Percentiles rank a stretch among this genome's conserved stretches.
phyloP scores from a whole-genome alignment of 805 yeast species.

The Dipodascus geniculatus region DNA sequence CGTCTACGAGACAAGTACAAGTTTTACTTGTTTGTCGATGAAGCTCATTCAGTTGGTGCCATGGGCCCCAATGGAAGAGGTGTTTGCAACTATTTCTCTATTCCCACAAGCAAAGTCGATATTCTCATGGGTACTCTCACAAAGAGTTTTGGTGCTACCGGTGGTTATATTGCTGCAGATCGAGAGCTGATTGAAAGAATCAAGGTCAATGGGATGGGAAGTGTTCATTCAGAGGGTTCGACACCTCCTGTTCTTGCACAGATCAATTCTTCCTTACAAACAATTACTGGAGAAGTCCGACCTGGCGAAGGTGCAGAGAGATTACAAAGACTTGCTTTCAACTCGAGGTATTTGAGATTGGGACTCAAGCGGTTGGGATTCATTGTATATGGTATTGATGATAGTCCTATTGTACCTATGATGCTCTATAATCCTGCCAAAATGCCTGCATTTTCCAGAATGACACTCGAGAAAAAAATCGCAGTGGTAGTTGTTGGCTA shows the following conservation, averaged over 20 bases:
- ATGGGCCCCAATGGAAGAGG: constrained; percentile 92
- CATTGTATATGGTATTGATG: constrained; percentile 89
- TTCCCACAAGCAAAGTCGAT: constrained; percentile 68
- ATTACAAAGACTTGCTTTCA: constrained; percentile 86
- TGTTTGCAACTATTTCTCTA: constrained; percentile 83
- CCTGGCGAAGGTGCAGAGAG: constrained; percentile 94
- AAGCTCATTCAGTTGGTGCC: constrained; percentile 99
- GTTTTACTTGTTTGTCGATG: constrained; percentile 85
- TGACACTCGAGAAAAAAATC: constrained; percentile 64
- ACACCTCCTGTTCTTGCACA: constrained; percentile 91
- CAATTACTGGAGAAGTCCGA: constrained; percentile 68
- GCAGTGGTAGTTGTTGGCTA: constrained; percentile 96
- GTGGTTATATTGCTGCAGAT: constrained; percentile 87
- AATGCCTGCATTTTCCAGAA: constrained; percentile 85
- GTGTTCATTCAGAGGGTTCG: constrained; percentile 69
- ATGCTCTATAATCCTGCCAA: constrained; percentile 82
- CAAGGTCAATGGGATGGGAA: constrained; percentile 60
- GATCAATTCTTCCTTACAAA: constrained; percentile 65
- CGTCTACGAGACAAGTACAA: constrained; percentile 74
- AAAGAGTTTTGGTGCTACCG: constrained; percentile 97
- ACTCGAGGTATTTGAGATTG: constrained; percentile 82
- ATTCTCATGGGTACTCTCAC: constrained; percentile 96
- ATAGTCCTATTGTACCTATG: constrained; percentile 90
- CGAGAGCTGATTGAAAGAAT: constrained; percentile 60
- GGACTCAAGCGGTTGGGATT: constrained; percentile 90